Evolutionary conservation across 768 basidiomycete species (phyloP), one percentile per base, ranked within the genome.

Genomic region (Russula lepida): DNA sequence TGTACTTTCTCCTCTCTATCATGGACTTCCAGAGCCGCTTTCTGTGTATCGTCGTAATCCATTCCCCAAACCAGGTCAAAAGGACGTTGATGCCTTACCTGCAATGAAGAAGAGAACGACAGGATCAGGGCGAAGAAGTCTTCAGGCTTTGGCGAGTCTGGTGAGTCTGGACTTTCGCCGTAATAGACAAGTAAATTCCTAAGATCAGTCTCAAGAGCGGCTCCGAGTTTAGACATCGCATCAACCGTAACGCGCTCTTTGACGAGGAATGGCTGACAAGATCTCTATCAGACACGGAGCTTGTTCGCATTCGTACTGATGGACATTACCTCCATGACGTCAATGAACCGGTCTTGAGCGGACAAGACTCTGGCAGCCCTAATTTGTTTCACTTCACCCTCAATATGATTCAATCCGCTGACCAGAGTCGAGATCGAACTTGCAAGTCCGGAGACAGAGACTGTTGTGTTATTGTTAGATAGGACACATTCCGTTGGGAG

Each of bases 81-180:
- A 44, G 48, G 19, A 56, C 37, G 39, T 19, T 11, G 11, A 68
- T 74, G 55, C 30, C 37, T 54, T 63, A 85, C 87, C 81, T 85
- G 84, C 21, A 94, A 75, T 1, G 82, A 82, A 0, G 82, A 81
- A 0, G 86, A 87, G 72, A 93, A 92, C 0, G 84, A 81, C n/a
- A 81, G 76, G 49, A 93, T 79, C 57, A 85, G 73, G 0, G 79
- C 81, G 67, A 97, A 95, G 69, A 97, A 84, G 63, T 89, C 88
- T 70, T 95, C 94, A 0, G 88, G 82, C 68, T 86, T 91, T 3
- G 80, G 78, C 1, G 83, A 76, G 17, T 90, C 84, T 0, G 82
- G 76, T 0, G 81, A 75, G 54, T 84, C 81, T 2, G 84, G 80
- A 56, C 78, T 78, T 70, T 95, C 92, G 6, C 92, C 92, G 68